phyloP scores from a whole-genome alignment of 345 rosid genomes.

The Citrus maxima region DNA sequence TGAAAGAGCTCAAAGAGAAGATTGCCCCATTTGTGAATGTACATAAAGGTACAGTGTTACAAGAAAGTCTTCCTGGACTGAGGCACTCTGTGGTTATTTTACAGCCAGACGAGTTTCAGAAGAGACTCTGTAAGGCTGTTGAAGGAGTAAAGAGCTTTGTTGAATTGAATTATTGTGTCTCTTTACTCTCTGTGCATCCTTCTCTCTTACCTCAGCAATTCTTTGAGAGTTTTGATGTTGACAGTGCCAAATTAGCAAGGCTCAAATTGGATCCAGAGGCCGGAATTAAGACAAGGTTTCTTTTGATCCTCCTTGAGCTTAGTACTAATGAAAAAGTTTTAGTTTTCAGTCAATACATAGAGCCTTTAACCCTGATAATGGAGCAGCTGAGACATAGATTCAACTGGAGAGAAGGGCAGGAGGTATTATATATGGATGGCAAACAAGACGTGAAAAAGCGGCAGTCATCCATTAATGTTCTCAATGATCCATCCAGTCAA shows the following conservation, averaged over 20 bases:
- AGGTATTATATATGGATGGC: constrained; percentile 56
- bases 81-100: constrained; percentile 52
- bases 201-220: constrained; percentile 28
- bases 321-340: constrained; percentile 60
- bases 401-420: constrained; percentile 47
- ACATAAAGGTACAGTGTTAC: constrained; percentile 56
- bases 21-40: constrained; percentile 72
- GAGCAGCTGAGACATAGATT: constrained; percentile 36
- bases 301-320: constrained; percentile 46
- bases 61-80: constrained; percentile 63
- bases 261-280: constrained; percentile 28
- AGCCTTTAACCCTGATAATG: constrained; percentile 42
- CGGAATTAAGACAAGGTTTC: constrained; percentile 65
- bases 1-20: constrained; percentile 26
- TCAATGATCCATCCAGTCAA: constrained; percentile 48
- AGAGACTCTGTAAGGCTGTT: constrained; percentile 28
- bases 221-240: background rate
- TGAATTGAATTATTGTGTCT: constrained; percentile 29
- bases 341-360: constrained; percentile 61
- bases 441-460: constrained; percentile 31
- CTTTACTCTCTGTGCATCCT: constrained; percentile 66
- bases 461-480: constrained; percentile 43
- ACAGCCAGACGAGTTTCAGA: constrained; percentile 43
- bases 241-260: constrained; percentile 21
- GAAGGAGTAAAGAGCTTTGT: constrained; percentile 10